These are phyloP conservation scores for Penicillium sp. DNA, from an alignment of 2,329 filamentous ascomycete genomes.

Conservation along the genomic window DNA sequence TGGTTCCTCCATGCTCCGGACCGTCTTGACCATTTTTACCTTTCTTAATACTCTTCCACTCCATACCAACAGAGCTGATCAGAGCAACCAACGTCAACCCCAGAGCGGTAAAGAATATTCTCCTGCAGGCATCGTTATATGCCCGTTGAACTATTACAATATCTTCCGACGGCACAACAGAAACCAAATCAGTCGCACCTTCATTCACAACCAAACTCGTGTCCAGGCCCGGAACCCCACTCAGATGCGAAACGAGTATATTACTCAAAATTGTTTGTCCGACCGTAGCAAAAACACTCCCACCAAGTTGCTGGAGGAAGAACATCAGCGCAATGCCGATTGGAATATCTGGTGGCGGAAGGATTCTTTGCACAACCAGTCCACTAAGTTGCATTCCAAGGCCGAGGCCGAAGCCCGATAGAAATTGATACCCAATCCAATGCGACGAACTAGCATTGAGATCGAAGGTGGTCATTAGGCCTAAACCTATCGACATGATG, in stretches of 20 bases:
- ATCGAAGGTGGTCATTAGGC: constrained; percentile 11
- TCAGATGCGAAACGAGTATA: constrained; percentile 11
- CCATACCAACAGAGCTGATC: not conserved
- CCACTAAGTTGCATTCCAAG: constrained; percentile 26
- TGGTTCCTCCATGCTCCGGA: not conserved
- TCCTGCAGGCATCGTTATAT: constrained; percentile 1
- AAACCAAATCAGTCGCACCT: not conserved
- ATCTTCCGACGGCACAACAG: not conserved
- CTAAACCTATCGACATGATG: constrained; percentile 27
- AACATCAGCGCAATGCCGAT: constrained; percentile 27
- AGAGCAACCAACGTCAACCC: not conserved
- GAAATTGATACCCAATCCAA: constrained; percentile 36
- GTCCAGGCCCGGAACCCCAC: constrained; percentile 30
- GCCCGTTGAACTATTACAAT: not conserved
- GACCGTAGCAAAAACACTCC: constrained; percentile 24
- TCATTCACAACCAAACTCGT: not conserved
- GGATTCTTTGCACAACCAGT: constrained; percentile 25
- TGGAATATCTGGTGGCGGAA: constrained; percentile 28
- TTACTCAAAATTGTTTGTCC: constrained; percentile 26
- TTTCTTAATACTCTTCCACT: constrained; percentile 8
- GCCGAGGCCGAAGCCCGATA: constrained; percentile 33
- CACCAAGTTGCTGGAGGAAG: constrained; percentile 25
- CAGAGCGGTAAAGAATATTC: not conserved
- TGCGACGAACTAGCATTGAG: constrained; percentile 8
- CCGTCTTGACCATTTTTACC: constrained; percentile 5